These are phyloP conservation scores for Polymyxa betae DNA, from an alignment of 208 protist genomes.

Conservation along the genomic window DNA sequence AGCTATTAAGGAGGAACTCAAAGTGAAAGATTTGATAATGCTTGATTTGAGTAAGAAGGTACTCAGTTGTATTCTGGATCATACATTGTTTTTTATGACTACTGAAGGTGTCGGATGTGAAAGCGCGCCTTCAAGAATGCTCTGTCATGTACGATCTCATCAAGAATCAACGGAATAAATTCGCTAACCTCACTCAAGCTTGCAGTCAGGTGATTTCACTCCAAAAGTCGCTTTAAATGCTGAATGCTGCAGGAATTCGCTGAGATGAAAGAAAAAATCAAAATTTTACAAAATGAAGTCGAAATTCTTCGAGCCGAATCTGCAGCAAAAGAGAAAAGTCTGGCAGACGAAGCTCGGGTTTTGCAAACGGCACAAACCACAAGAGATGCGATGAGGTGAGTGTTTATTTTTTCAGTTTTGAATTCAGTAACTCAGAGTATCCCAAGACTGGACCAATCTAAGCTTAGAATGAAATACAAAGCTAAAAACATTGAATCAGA, in stretches of 20 bases:
- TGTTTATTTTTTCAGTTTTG: background rate
- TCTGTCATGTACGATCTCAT: constrained; percentile 83
- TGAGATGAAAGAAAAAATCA: constrained; percentile 91
- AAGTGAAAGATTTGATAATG: constrained; percentile 79
- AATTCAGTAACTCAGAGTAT: background rate
- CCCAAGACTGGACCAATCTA: constrained; percentile 40
- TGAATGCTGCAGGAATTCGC: constrained; percentile 79
- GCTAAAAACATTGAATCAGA: constrained; percentile 76
- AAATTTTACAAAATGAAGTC: constrained; percentile 88
- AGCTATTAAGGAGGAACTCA: constrained; percentile 82
- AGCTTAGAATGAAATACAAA: constrained; percentile 68
- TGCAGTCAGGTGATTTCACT: background rate
- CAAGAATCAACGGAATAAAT: constrained; percentile 87
- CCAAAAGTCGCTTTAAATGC: background rate
- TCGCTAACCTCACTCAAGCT: constrained; percentile 86
- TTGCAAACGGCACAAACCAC: constrained; percentile 2
- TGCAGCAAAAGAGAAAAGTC: constrained; percentile 81
- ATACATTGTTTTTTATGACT: background rate
- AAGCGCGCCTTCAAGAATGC: constrained; percentile 77
- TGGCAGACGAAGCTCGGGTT: constrained; percentile 72
- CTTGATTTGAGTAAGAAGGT: constrained; percentile 64
- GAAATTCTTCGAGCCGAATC: constrained; percentile 78
- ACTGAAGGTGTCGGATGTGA: constrained; percentile 71
- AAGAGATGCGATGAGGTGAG: constrained; percentile 60
- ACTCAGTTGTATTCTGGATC: background rate